These are phyloP conservation scores for Xerocomus spinulosus DNA, from an alignment of 768 basidiomycete genomes.

Conservation along the genomic window DNA sequence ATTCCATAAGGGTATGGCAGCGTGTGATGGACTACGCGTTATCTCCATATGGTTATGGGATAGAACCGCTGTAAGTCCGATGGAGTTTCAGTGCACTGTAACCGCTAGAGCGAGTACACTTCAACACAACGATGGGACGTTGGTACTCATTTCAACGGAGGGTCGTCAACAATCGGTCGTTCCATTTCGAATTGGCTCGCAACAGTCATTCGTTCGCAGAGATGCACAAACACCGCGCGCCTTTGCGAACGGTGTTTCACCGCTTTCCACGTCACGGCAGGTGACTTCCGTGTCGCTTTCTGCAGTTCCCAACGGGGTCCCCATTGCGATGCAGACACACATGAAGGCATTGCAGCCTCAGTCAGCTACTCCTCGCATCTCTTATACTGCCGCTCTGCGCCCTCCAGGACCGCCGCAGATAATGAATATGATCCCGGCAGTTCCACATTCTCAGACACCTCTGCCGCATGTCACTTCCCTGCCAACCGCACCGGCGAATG, in stretches of 20 bases:
- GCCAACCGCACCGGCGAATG: slow-evolving; percentile 29
- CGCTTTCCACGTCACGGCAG: slow-evolving; percentile 19
- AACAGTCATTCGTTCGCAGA: slow-evolving; percentile 27
- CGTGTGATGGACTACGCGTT: too few species aligned
- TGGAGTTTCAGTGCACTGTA: too few species aligned
- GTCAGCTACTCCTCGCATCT: slow-evolving; percentile 47
- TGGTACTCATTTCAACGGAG: slow-evolving; percentile 41
- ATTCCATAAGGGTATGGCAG: too few species aligned
- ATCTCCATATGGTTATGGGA: too few species aligned
- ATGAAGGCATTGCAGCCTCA: slow-evolving; percentile 59
- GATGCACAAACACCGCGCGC: slow-evolving; percentile 22
- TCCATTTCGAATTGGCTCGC: slow-evolving; percentile 41
- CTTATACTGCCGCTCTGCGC: slow-evolving; percentile 38
- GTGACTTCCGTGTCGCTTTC: slow-evolving; percentile 21
- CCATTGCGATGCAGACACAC: slow-evolving; percentile 57
- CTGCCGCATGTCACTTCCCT: slow-evolving; percentile 30
- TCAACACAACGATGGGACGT: slow-evolving; percentile 50
- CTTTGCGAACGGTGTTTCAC: slow-evolving; percentile 26
- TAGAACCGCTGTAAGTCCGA: too few species aligned
- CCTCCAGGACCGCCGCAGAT: slow-evolving; percentile 36
- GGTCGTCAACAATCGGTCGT: slow-evolving; percentile 48
- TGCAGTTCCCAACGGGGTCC: slow-evolving; percentile 40
- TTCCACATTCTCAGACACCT: slow-evolving; percentile 30
- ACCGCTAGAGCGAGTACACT: too few species aligned
- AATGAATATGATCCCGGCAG: slow-evolving; percentile 30